Evolutionary conservation across 2,329 filamentous ascomycete species (phyloP).

Genomic region (Chaetomiaceae sp.): DNA sequence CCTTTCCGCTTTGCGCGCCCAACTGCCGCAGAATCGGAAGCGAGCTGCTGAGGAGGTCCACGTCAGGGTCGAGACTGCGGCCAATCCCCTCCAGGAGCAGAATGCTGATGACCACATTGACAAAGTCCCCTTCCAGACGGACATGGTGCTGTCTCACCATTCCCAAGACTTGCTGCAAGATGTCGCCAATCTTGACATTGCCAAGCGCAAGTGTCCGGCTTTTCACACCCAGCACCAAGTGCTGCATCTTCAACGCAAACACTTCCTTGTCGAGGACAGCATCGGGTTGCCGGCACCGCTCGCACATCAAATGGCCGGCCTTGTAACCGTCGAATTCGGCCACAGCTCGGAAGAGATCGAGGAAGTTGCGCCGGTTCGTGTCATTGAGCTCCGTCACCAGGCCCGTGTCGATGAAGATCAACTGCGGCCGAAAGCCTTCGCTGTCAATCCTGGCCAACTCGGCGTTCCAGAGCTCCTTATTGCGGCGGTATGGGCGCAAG

Average conservation of each 20-base stretch:
- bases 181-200: constrained; percentile 93
- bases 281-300: constrained; percentile 86
- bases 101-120: constrained; percentile 96
- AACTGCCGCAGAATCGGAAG: constrained; percentile 87
- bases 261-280: constrained; percentile 84
- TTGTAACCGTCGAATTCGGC: constrained; percentile 97
- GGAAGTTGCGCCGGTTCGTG: constrained; percentile 81
- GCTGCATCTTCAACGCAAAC: constrained; percentile 95
- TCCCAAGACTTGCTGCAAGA: constrained; percentile 79
- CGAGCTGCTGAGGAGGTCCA: constrained; percentile 81
- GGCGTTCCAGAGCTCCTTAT: constrained; percentile 65
- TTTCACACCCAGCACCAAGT: constrained; percentile 88
- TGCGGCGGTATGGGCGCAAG: constrained; percentile 64
- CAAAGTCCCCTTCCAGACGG: constrained; percentile 91
- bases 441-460: constrained; percentile 72
- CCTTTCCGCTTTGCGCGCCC: constrained; percentile 68
- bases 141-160: constrained; percentile 96
- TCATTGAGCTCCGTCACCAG: constrained; percentile 90
- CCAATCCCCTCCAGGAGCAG: constrained; percentile 92
- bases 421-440: constrained; percentile 86
- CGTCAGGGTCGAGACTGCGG: constrained; percentile 73
- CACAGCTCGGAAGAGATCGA: constrained; percentile 91
- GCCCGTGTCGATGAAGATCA: constrained; percentile 96
- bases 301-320: constrained; percentile 91
- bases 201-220: constrained; percentile 84